phyloP scores from a whole-genome alignment of 129 eudicot genomes.

The Flaveria robusta region DNA sequence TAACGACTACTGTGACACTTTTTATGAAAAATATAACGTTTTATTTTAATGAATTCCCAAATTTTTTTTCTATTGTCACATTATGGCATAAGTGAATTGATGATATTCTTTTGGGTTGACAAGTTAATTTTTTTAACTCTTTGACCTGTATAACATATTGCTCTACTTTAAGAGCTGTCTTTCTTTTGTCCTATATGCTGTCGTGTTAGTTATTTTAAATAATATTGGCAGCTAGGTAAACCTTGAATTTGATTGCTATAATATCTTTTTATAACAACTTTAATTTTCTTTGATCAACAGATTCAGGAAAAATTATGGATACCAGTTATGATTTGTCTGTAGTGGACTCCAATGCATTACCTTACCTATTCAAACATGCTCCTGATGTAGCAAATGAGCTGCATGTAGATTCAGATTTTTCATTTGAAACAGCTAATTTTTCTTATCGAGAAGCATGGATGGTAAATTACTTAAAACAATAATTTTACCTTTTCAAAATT shows the following conservation, averaged over 20 bases:
- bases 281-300: slow-evolving; percentile 43
- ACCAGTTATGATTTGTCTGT: slow-evolving; percentile 75
- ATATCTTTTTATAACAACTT: slow-evolving; percentile 4
- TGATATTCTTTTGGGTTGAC: background rate
- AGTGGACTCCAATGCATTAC: slow-evolving; percentile 81
- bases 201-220: background rate
- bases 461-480: slow-evolving; percentile 43
- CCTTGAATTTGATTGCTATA: background rate
- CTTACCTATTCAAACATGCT: slow-evolving; percentile 84
- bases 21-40: slow-evolving; percentile 4
- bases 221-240: background rate
- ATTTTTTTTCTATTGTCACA: background rate
- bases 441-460: slow-evolving; percentile 68
- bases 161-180: background rate
- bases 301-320: slow-evolving; percentile 53
- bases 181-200: background rate
- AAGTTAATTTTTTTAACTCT: background rate
- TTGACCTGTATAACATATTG: slow-evolving; percentile 7
- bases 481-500: background rate
- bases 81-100: background rate
- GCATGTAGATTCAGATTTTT: slow-evolving; percentile 51
- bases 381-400: slow-evolving; percentile 70
- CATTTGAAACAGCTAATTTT: slow-evolving; percentile 48
- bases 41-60: background rate
- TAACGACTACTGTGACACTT: background rate